A percentile compares a stretch with the other conserved stretches of the same genome.
These are phyloP conservation scores for Calonectria crousiana DNA, from an alignment of 2,329 filamentous ascomycete genomes.

Conservation along the genomic window DNA sequence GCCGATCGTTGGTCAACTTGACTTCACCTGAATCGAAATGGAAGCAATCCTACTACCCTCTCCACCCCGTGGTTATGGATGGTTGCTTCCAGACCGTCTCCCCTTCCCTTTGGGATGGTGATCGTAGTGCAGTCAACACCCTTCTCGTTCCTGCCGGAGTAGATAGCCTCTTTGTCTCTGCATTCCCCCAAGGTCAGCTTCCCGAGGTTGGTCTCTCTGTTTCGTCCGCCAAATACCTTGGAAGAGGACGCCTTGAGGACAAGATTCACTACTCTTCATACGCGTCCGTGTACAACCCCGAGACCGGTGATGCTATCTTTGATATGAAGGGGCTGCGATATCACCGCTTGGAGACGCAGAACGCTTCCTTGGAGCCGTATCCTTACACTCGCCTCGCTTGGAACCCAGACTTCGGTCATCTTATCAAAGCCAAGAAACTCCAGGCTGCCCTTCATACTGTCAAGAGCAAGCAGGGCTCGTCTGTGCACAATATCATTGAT, in stretches of 20 bases:
- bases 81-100: constrained; percentile 23
- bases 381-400: constrained; percentile 16
- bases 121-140: constrained; percentile 8
- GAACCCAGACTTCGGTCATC: constrained; percentile 16
- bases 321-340: constrained; percentile 16
- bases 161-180: constrained; percentile 7
- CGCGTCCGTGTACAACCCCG: constrained; percentile 7
- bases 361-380: constrained; percentile 11
- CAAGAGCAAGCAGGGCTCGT: neutral
- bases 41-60: constrained; percentile 22
- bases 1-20: constrained; percentile 15
- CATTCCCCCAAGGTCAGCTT: constrained; percentile 6
- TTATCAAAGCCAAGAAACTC: neutral
- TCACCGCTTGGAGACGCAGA: neutral
- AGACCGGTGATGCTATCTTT: constrained; percentile 8
- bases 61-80: constrained; percentile 25
- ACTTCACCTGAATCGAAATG: constrained; percentile 3
- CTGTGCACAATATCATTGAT: constrained; percentile 5
- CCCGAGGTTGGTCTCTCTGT: constrained; percentile 15
- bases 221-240: constrained; percentile 14
- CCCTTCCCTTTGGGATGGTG: constrained; percentile 19
- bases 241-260: constrained; percentile 13
- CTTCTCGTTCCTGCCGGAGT: constrained; percentile 15
- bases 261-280: constrained; percentile 12
- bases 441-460: neutral